These are phyloP conservation scores for Glebionis coronaria DNA, from an alignment of 129 eudicot species.

Conservation along the genomic window DNA sequence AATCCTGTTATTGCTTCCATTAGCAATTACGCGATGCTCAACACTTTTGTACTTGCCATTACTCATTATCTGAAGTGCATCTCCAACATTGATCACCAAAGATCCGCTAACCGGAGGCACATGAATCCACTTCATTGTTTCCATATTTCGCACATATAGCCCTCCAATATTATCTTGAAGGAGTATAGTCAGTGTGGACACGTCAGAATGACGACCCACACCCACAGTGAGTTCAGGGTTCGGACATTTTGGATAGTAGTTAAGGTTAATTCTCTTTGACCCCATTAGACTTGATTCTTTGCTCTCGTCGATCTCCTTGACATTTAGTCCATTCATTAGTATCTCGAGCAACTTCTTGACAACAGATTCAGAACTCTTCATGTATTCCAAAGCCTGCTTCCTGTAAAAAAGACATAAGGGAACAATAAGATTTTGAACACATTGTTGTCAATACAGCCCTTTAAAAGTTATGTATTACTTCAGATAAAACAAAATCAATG, in stretches of 20 bases:
- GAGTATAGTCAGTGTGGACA: conserved; percentile 6
- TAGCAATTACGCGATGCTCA: conserved; percentile 14
- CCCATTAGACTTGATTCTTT: conserved; percentile 4
- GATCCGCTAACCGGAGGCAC: conserved; percentile 8
- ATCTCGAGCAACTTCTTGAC: conserved; percentile 4
- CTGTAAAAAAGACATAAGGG: not conserved
- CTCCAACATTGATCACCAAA: conserved; percentile 13
- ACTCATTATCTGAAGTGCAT: conserved; percentile 14
- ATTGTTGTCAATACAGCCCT: too few relatives aligned
- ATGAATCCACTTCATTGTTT: conserved; percentile 12
- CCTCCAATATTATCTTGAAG: conserved; percentile 7
- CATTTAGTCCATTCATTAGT: conserved; percentile 1
- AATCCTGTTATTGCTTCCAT: conserved; percentile 6
- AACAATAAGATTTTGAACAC: too few relatives aligned
- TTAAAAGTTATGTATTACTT: too few relatives aligned
- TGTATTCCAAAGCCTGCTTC: conserved; percentile 10
- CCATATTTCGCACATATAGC: conserved; percentile 3
- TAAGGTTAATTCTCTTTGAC: conserved; percentile 1
- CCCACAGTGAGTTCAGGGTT: conserved; percentile 13
- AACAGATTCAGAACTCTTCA: conserved; percentile 1
- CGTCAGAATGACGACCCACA: conserved; percentile 4
- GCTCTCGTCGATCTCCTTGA: not conserved
- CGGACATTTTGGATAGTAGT: conserved; percentile 16
- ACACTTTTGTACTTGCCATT: conserved; percentile 13
- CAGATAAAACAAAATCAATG: too few relatives aligned